phyloP scores from a whole-genome alignment of 169 alveolate species.

The Plasmodium relictum region DNA sequence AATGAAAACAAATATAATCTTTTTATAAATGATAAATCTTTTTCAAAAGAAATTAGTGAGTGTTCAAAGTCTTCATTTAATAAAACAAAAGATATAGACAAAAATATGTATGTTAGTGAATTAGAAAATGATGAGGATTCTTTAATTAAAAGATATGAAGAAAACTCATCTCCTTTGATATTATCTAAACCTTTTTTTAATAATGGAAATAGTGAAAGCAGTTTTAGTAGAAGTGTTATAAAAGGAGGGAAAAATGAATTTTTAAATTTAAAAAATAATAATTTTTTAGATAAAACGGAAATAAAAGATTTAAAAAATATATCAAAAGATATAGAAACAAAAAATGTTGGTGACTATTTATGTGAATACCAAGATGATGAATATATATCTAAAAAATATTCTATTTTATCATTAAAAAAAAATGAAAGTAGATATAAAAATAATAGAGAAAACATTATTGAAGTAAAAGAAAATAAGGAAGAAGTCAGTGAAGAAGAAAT shows the following conservation, averaged over 20 bases:
- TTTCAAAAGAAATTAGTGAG: slow-evolving; percentile 11
- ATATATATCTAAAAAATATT: slow-evolving; percentile 10
- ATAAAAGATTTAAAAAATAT: background rate
- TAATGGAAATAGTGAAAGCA: slow-evolving; percentile 58
- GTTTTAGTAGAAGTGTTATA: slow-evolving; percentile 30
- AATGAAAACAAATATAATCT: slow-evolving; percentile 4
- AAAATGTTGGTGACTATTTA: slow-evolving; percentile 11
- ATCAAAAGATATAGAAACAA: background rate
- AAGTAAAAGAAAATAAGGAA: background rate
- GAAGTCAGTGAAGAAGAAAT: background rate
- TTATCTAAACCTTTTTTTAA: slow-evolving; percentile 58
- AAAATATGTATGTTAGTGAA: slow-evolving; percentile 6
- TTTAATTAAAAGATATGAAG: slow-evolving; percentile 70
- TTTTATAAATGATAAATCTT: slow-evolving; percentile 16
- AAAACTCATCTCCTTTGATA: slow-evolving; percentile 67
- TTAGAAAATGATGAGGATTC: slow-evolving; percentile 64
- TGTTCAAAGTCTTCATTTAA: background rate
- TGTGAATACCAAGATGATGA: slow-evolving; percentile 20
- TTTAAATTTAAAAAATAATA: background rate
- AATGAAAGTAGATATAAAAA: background rate
- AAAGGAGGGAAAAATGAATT: slow-evolving; percentile 1
- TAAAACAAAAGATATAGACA: slow-evolving; percentile 14
- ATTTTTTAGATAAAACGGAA: slow-evolving; percentile 7
- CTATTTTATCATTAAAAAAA: background rate
- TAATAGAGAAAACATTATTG: background rate